These are phyloP conservation scores for Talaromyces sp. DNA, from an alignment of 2,329 filamentous ascomycete genomes.

Conservation along the genomic window DNA sequence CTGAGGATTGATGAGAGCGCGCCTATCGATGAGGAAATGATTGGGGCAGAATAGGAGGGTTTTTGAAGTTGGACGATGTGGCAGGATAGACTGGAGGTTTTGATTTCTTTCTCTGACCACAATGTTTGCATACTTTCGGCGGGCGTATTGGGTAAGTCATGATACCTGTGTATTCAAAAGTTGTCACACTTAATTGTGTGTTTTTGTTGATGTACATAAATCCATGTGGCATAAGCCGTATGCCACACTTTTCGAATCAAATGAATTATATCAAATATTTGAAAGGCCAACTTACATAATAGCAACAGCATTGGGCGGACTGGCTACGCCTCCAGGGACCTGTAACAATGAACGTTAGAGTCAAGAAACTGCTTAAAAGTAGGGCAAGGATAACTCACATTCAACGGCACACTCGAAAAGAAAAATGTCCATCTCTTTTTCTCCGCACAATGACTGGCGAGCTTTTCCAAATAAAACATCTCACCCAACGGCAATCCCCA, in stretches of 20 bases:
- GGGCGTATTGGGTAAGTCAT: slow-evolving; percentile 20
- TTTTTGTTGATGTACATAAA: slow-evolving; percentile 12
- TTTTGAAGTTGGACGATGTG: neutral
- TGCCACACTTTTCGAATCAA: neutral
- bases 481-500: slow-evolving; percentile 35
- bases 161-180: slow-evolving; percentile 25
- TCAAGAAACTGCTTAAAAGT: neutral
- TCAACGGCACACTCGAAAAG: slow-evolving; percentile 32
- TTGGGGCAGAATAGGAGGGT: slow-evolving; percentile 21
- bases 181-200: slow-evolving; percentile 1
- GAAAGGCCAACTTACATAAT: slow-evolving; percentile 35
- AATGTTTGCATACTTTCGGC: slow-evolving; percentile 21
- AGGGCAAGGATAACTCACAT: slow-evolving; percentile 22
- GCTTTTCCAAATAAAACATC: slow-evolving; percentile 33
- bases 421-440: slow-evolving; percentile 33
- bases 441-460: slow-evolving; percentile 30
- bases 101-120: neutral
- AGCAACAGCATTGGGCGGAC: slow-evolving; percentile 46
- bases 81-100: neutral
- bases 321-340: slow-evolving; percentile 46
- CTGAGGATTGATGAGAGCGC: slow-evolving; percentile 32
- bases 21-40: slow-evolving; percentile 20
- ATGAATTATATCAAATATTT: neutral
- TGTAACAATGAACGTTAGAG: slow-evolving; percentile 16
- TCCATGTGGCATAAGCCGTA: neutral